These are phyloP conservation scores for Sclerotinia minor DNA, from an alignment of 2,329 filamentous ascomycete genomes.

Conservation along the genomic window DNA sequence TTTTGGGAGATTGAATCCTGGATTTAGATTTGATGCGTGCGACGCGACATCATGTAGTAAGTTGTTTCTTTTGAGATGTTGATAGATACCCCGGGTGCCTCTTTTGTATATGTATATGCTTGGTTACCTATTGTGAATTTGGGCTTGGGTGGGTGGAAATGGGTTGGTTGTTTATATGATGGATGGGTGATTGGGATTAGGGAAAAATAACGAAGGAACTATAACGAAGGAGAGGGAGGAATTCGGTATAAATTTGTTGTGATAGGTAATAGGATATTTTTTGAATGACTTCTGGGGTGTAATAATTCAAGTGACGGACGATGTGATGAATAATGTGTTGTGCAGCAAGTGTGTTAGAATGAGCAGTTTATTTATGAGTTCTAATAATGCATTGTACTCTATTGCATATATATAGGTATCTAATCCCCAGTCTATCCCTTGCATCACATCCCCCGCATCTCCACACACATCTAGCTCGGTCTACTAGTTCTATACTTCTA, in stretches of 20 bases:
- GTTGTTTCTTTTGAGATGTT: constrained; percentile 16
- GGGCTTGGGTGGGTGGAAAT: neutral
- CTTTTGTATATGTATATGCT: constrained; percentile 16
- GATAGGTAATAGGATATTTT: neutral
- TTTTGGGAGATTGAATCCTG: neutral
- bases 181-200: neutral
- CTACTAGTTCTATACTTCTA: too few relatives aligned
- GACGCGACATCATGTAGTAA: too few relatives aligned
- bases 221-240: neutral
- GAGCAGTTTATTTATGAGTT: neutral
- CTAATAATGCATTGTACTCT: neutral
- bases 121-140: neutral
- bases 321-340: neutral
- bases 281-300: too few relatives aligned
- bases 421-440: neutral
- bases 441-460: neutral
- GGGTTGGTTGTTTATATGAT: constrained; percentile 9
- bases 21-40: constrained; percentile 5
- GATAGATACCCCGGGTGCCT: constrained; percentile 18
- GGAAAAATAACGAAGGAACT: neutral
- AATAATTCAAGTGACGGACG: neutral
- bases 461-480: neutral
- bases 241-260: neutral
- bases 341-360: neutral
- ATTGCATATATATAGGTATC: constrained; percentile 4